These are phyloP conservation scores for Hydrangea macrophylla DNA, from an alignment of 148 eudicot genomes.

Conservation along the genomic window DNA sequence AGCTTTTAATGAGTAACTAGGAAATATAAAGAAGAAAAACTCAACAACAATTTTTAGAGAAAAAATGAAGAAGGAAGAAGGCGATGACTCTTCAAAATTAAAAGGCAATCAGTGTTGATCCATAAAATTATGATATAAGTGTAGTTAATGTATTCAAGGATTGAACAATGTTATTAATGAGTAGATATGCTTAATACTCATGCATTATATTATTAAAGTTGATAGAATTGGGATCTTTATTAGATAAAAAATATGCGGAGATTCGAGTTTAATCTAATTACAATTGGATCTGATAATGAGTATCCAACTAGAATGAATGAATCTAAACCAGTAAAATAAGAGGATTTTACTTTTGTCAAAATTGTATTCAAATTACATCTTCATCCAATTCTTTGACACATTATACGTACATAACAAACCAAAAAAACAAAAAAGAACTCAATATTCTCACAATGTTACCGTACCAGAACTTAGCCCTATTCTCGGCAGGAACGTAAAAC, in stretches of 20 bases:
- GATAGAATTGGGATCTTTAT: no score
- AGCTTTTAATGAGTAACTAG: background rate
- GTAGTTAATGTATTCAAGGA: background rate
- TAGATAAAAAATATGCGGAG: no score
- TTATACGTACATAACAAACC: background rate
- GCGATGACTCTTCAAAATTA: background rate
- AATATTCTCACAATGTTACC: background rate
- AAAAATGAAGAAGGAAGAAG: no score
- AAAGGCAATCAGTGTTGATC: background rate
- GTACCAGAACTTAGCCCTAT: constrained; percentile 78
- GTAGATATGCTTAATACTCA: no score
- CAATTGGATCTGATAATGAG: no score
- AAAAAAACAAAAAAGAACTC: background rate
- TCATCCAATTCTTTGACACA: background rate
- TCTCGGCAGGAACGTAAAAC: constrained; percentile 79
- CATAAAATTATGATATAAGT: background rate
- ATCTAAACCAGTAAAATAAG: no score
- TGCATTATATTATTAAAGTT: no score
- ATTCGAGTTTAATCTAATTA: no score
- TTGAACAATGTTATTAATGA: no score
- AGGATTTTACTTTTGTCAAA: no score
- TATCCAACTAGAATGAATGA: no score
- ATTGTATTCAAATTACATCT: no score
- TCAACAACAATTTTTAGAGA: background rate
- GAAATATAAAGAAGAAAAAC: background rate